Evolutionary conservation across 306 rosid genomes (phyloP).

Genomic region (Sesbania bispinosa): DNA sequence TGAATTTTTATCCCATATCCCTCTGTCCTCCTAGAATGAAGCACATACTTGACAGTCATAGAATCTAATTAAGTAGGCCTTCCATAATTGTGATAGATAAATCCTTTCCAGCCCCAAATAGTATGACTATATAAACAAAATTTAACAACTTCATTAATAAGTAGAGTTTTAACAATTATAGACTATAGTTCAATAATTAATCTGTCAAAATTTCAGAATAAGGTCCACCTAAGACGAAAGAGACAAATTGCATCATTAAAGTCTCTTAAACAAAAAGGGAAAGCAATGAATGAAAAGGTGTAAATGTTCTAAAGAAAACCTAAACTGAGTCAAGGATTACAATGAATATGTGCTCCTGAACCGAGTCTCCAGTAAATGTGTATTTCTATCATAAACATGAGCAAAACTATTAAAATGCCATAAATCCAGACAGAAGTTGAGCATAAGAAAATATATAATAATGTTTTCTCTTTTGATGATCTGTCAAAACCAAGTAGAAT

Average conservation of each 20-base stretch:
- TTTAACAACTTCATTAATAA: neutral
- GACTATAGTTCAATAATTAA: neutral
- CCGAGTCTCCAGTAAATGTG: neutral
- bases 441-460: neutral
- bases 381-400: neutral
- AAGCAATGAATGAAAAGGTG: neutral
- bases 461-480: neutral
- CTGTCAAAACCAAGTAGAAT: neutral
- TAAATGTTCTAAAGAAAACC: neutral
- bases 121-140: neutral
- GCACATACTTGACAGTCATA: slow-evolving; percentile 7
- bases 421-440: neutral
- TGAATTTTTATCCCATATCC: neutral
- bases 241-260: neutral
- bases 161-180: neutral
- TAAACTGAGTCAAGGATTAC: neutral
- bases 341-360: neutral
- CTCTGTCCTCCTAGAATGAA: neutral
- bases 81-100: neutral
- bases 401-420: neutral
- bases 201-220: neutral
- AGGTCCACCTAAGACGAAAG: neutral
- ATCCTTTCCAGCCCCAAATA: neutral
- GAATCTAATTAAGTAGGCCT: neutral
- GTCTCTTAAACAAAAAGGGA: neutral